Percentiles rank a stretch among this genome's conserved stretches.
phyloP scores from a whole-genome alignment of 345 rosid genomes.

The Adansonia digitata region DNA sequence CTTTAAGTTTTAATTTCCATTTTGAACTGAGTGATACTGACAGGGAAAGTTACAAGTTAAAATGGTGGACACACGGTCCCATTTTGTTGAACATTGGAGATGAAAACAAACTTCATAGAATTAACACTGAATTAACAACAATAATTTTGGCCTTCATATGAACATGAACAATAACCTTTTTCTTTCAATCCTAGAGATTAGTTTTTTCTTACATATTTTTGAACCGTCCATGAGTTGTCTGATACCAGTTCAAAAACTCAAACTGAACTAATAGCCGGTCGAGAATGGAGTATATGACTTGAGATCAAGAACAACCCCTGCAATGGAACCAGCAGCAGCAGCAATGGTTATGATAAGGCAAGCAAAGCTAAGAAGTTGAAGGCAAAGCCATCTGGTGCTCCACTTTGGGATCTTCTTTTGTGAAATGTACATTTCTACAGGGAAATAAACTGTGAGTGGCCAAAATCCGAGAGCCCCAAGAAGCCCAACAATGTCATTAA shows the following conservation, averaged over 20 bases:
- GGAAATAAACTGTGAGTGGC: slow-evolving; percentile 90
- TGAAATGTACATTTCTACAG: slow-evolving; percentile 78
- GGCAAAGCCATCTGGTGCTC: slow-evolving; percentile 72
- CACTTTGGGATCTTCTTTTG: slow-evolving; percentile 67
- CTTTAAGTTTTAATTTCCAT: background rate
- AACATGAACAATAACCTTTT: background rate
- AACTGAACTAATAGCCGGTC: slow-evolving; percentile 29
- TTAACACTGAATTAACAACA: background rate
- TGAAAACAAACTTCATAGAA: background rate
- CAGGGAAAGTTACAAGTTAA: slow-evolving; percentile 5
- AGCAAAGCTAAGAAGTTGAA: slow-evolving; percentile 59
- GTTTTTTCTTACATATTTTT: too few relatives aligned
- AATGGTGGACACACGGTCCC: background rate
- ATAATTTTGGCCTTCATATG: background rate
- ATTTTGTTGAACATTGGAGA: background rate
- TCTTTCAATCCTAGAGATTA: background rate
- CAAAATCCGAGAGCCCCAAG: slow-evolving; percentile 92
- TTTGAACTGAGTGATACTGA: background rate
- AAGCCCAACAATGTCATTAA: slow-evolving; percentile 71
- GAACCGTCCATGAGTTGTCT: background rate
- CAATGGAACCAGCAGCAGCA: slow-evolving; percentile 80
- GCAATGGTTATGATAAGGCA: slow-evolving; percentile 68
- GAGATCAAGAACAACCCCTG: slow-evolving; percentile 62
- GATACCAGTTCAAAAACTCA: background rate
- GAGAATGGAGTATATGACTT: slow-evolving; percentile 66